Percentiles rank a stretch among this genome's conserved stretches.
Conservation (phyloP, 371 early-diverging fungal genomes). For the Mucor lusitanicus region DNA sequence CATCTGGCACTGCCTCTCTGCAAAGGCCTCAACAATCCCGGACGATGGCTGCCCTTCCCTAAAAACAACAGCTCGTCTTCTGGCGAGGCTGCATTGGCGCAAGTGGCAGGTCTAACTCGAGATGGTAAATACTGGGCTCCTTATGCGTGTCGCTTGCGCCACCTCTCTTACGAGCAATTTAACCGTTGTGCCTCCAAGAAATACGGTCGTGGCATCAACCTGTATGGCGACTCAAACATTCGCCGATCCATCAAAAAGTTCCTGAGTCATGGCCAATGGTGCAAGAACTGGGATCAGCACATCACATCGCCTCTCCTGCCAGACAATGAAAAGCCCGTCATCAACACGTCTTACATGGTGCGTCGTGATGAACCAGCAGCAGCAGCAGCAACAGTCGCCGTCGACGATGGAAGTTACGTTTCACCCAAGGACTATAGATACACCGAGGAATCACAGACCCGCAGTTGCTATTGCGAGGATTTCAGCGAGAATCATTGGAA, state of each 20-base stretch:
- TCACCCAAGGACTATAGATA: slow-evolving; percentile 11
- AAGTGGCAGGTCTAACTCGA: background rate
- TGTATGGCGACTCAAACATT: slow-evolving; percentile 59
- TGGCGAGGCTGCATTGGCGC: background rate
- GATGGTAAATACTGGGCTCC: slow-evolving; percentile 51
- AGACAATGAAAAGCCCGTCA: slow-evolving; percentile 7
- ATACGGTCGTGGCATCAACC: slow-evolving; percentile 39
- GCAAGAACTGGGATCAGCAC: slow-evolving; percentile 24
- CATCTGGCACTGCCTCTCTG: slow-evolving; percentile 51
- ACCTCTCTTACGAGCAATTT: slow-evolving; percentile 40
- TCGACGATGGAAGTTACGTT: slow-evolving; percentile 5
- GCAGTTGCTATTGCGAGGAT: slow-evolving; percentile 55
- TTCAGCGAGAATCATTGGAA: slow-evolving; percentile 43
- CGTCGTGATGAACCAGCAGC: background rate
- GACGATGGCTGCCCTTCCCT: slow-evolving; percentile 49
- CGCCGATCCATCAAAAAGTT: slow-evolving; percentile 55
- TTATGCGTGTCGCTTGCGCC: slow-evolving; percentile 46
- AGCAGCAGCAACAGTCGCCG: background rate
- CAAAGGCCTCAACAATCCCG: slow-evolving; percentile 35
- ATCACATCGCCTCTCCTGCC: background rate
- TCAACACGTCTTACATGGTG: background rate
- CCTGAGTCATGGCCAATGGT: slow-evolving; percentile 55
- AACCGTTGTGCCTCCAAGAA: slow-evolving; percentile 34
- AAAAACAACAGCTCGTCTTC: background rate
- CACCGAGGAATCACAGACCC: slow-evolving; percentile 15